These are phyloP conservation scores for Erodium trifolium DNA, from an alignment of 441 rosid genomes.

Conservation along the genomic window DNA sequence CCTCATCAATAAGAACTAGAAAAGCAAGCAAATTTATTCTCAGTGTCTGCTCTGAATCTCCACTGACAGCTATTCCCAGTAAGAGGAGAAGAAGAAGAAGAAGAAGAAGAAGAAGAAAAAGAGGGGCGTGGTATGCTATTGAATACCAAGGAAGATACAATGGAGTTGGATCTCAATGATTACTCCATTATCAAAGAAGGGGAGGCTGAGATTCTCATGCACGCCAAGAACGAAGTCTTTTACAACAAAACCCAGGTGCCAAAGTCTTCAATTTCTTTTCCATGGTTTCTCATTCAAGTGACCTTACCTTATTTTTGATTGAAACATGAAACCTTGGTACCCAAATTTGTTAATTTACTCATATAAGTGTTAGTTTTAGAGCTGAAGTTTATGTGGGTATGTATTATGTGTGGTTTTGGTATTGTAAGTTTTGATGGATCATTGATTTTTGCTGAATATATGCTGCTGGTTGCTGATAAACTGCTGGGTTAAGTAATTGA, in stretches of 20 bases:
- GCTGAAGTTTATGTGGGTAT: slow-evolving; percentile 13
- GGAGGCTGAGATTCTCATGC: slow-evolving; percentile 95
- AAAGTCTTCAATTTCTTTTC: slow-evolving; percentile 19
- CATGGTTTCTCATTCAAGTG: not conserved
- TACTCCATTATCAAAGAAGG: slow-evolving; percentile 80
- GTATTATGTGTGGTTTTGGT: slow-evolving; percentile 1
- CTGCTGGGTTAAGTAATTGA: not conserved
- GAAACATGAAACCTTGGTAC: not conserved
- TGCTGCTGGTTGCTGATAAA: not conserved
- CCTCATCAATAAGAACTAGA: too few relatives aligned
- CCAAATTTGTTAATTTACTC: not conserved
- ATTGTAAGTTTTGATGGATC: not conserved
- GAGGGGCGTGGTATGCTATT: not conserved
- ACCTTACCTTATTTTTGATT: not conserved
- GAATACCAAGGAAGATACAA: slow-evolving; percentile 25
- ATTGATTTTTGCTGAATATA: not conserved
- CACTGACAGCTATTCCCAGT: too few relatives aligned
- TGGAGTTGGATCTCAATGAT: slow-evolving; percentile 53
- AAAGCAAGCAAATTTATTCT: too few relatives aligned
- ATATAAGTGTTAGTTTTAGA: not conserved
- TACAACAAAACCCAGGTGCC: slow-evolving; percentile 93
- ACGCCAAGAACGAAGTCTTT: slow-evolving; percentile 80
- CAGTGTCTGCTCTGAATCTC: too few relatives aligned
- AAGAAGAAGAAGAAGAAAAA: not conserved
- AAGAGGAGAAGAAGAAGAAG: not conserved